Conservation (phyloP, 2,329 filamentous ascomycete species). For the Scorias spongiosa region DNA sequence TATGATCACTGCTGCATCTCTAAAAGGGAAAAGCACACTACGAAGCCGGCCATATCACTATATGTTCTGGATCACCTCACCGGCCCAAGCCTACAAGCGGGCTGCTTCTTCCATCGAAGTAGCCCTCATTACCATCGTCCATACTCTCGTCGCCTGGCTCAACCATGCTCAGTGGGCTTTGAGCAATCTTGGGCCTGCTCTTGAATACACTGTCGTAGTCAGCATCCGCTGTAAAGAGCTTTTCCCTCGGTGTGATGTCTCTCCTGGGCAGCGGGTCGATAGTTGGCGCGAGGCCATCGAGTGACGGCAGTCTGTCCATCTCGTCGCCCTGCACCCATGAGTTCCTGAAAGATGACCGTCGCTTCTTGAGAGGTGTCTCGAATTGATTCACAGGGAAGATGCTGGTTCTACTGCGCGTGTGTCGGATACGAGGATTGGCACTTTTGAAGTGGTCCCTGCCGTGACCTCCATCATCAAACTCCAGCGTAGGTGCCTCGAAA, state of each 20-base stretch:
- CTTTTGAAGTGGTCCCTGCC: background rate
- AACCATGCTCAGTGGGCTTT: constrained; percentile 41
- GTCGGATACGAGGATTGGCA: constrained; percentile 3
- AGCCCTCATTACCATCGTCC: background rate
- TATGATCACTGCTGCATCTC: no score
- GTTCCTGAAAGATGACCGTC: background rate
- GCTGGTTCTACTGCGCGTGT: constrained; percentile 1
- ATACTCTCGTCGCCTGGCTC: background rate
- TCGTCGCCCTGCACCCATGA: background rate
- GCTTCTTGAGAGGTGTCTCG: constrained; percentile 28
- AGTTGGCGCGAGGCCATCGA: constrained; percentile 7
- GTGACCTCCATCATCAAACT: constrained; percentile 1
- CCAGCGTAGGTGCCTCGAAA: constrained; percentile 39
- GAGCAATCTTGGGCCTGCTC: constrained; percentile 64
- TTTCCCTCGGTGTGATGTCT: constrained; percentile 44
- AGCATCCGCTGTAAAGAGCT: constrained; percentile 53
- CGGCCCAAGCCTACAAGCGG: background rate
- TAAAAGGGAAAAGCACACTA: no score
- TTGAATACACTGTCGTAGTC: constrained; percentile 77
- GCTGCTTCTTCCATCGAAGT: background rate
- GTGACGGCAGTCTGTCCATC: background rate
- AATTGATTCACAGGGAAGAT: constrained; percentile 41
- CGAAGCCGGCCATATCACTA: no score
- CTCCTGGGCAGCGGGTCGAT: constrained; percentile 6
- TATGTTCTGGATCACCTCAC: no score